A percentile compares a stretch with the other conserved stretches of the same genome.
These are phyloP conservation scores for Phytopythium chamaehyphon DNA, from an alignment of 352 stramenopile species.

Conservation along the genomic window DNA sequence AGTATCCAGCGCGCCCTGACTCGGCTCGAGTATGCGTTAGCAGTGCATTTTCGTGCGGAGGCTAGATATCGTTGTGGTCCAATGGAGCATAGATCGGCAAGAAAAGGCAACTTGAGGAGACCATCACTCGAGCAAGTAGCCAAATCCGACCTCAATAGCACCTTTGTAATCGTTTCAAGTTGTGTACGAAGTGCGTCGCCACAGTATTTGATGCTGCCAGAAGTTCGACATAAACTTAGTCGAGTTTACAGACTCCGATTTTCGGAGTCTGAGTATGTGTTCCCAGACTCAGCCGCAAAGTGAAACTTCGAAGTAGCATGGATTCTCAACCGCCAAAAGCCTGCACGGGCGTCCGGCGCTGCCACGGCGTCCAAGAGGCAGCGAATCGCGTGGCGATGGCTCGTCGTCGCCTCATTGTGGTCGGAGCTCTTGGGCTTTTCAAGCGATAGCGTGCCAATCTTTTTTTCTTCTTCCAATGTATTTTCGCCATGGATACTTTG, in stretches of 20 bases:
- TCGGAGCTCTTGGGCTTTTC: too few relatives aligned
- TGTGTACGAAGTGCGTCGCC: too few relatives aligned
- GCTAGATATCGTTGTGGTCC: too few relatives aligned
- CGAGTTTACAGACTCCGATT: too few relatives aligned
- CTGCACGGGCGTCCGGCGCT: not conserved
- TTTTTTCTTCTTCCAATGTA: constrained; percentile 2
- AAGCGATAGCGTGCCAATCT: not conserved
- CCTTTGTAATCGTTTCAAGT: not conserved
- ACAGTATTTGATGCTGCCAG: too few relatives aligned
- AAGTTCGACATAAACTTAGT: constrained; percentile 3
- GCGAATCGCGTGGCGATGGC: not conserved
- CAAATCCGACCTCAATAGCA: constrained; percentile 1
- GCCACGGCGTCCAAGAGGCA: not conserved
- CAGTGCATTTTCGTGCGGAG: constrained; percentile 2
- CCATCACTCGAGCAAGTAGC: constrained; percentile 4
- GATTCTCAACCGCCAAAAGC: not conserved
- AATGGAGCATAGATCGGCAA: not conserved
- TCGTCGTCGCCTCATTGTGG: not conserved
- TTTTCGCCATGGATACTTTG: constrained; percentile 8
- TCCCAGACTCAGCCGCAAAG: constrained; percentile 4
- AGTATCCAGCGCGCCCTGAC: not conserved
- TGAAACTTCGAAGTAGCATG: not conserved
- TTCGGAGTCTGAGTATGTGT: constrained; percentile 9
- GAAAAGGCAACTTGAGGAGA: not conserved
- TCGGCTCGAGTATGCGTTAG: not conserved